Base-by-base conservation (phyloP, 2,329 filamentous ascomycete genomes). In the Penicillium sp. region DNA sequence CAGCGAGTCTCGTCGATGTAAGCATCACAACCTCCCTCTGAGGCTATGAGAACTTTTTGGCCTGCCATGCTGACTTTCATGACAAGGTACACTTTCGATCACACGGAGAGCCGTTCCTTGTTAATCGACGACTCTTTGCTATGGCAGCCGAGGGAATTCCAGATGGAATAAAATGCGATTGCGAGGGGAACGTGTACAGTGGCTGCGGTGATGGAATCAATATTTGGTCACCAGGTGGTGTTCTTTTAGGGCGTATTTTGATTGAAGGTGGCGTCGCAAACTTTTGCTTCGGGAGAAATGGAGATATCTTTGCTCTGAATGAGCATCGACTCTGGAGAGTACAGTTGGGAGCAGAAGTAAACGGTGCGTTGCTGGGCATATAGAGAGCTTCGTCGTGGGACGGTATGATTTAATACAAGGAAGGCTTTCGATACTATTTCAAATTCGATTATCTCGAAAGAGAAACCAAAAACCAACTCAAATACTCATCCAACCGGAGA, bases 171-270 rank as follows among this genome's bases (percentile, higher is more conserved):
- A 83, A 84, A 61, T 80, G 80, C 45, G 85, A 87, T 66, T 75
- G 75, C 0, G 66, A 81, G 2, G 84, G 85, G 1, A 86, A 86
- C 68, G 82, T 87, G 0, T 87, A 84, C 13, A 37, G 35, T 37
- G 12, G 35, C 12, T 37, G 35, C 13, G 35, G 35, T 70, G 79
- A 79, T 19, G 83, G 82, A 73, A 86, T 13, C 5, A 79, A 85
- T 61, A 78, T 86, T 4, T 87, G 83, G 83, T 79, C 76, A 62
- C 69, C 78, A 0, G 76, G 2, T 9, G 84, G 84, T 0, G 76
- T 68, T 4, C 65, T 84, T 28, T 79, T 89, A 63, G 77, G 82
- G 2, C 88, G 87, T 75, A 84, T 89, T 44, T 82, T 83, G 66
- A 73, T 85, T 0, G 81, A 81, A 0, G 78, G 78, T 15, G 77